A percentile compares a stretch with the other conserved stretches of the same genome.
Evolutionary conservation across 352 stramenopile genomes (phyloP).

Genomic region (Pythium inflatum): DNA sequence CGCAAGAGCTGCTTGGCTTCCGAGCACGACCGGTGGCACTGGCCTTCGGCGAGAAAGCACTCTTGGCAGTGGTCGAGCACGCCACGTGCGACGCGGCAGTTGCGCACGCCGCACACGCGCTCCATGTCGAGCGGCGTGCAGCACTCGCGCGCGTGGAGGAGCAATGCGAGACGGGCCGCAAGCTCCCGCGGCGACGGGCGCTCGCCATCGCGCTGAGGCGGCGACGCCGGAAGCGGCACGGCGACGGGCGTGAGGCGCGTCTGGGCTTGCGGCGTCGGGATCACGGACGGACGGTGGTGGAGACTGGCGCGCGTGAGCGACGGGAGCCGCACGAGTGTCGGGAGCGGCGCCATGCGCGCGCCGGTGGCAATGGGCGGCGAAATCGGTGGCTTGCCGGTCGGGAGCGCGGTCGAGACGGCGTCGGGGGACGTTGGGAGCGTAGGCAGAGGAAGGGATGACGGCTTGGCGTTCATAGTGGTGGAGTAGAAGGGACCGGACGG

Average conservation of each 20-base stretch:
- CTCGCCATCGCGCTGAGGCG: not conserved
- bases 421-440: constrained; percentile 11
- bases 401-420: constrained; percentile 12
- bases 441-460: constrained; percentile 7
- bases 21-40: constrained; percentile 50
- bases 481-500: constrained; percentile 20
- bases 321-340: constrained; percentile 27
- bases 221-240: not conserved
- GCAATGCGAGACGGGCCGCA: constrained; percentile 42
- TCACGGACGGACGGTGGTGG: constrained; percentile 12
- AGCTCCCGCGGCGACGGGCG: constrained; percentile 37
- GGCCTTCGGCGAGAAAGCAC: constrained; percentile 43
- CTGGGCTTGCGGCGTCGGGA: constrained; percentile 11
- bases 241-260: not conserved
- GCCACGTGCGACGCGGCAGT: constrained; percentile 52
- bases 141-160: constrained; percentile 57
- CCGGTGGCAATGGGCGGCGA: constrained; percentile 15
- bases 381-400: constrained; percentile 27
- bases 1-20: constrained; percentile 54
- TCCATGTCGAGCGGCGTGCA: constrained; percentile 37
- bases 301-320: constrained; percentile 13
- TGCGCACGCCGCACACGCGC: constrained; percentile 37
- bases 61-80: constrained; percentile 62
- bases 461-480: constrained; percentile 11
- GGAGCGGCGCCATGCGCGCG: too few species aligned